phyloP scores from a whole-genome alignment of 306 rosid species.

The Oxytropis ochrocephala region DNA sequence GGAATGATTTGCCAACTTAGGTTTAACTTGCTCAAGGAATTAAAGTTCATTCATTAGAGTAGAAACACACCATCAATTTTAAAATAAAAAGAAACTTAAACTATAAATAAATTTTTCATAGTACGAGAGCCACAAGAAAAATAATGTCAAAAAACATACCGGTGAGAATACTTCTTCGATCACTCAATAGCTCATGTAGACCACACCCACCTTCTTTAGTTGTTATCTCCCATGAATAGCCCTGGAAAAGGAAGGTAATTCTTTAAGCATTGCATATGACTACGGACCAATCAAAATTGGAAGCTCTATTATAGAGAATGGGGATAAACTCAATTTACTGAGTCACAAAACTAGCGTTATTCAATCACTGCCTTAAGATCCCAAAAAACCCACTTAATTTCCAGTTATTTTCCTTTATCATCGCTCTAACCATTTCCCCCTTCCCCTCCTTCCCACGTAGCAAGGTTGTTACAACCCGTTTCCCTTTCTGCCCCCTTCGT shows the following conservation, averaged over 20 bases:
- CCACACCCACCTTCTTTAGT: constrained; percentile 78
- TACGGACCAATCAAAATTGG: background rate
- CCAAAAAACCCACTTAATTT: background rate
- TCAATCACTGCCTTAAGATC: background rate
- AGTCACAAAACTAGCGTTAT: background rate
- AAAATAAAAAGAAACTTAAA: background rate
- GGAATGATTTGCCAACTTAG: background rate
- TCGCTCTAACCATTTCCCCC: too few species aligned
- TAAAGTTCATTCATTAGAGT: background rate
- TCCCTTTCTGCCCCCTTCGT: background rate
- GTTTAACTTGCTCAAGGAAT: constrained; percentile 3
- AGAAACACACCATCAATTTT: background rate
- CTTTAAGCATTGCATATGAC: constrained; percentile 1
- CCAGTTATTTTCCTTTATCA: too few species aligned
- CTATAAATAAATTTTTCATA: background rate
- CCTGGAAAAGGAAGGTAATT: constrained; percentile 39
- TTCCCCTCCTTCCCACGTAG: too few species aligned
- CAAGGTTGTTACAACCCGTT: background rate
- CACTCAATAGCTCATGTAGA: constrained; percentile 53
- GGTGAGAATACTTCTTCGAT: constrained; percentile 57
- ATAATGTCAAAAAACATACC: constrained; percentile 33
- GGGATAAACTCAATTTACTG: background rate
- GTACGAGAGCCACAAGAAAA: constrained; percentile 7
- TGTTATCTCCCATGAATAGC: constrained; percentile 87
- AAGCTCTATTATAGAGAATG: background rate